A percentile compares a stretch with the other conserved stretches of the same genome.
phyloP scores from a whole-genome alignment of 2,329 filamentous ascomycete species.

The Aspergillus aculeatinus region DNA sequence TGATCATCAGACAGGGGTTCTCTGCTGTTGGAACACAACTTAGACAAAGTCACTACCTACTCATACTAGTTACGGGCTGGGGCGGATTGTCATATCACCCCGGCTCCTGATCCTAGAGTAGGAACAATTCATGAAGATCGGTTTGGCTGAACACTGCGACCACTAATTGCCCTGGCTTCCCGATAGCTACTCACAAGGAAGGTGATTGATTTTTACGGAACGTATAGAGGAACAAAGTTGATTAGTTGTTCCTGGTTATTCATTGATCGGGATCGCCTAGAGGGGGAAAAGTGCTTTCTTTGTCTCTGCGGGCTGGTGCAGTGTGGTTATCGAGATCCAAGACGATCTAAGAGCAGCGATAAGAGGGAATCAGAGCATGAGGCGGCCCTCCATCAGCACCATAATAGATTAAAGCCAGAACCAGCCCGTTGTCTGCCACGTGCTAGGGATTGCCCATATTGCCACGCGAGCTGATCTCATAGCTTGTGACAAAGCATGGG shows the following conservation, averaged over 20 bases:
- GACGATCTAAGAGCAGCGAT: neutral
- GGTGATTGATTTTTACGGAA: too few relatives aligned
- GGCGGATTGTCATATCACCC: neutral
- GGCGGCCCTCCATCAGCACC: neutral
- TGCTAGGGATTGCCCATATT: slow-evolving; percentile 2
- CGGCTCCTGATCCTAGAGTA: neutral
- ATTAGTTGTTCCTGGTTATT: too few relatives aligned
- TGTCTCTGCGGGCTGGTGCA: neutral
- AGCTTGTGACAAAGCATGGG: neutral
- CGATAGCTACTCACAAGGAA: too few relatives aligned
- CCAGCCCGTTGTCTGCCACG: slow-evolving; percentile 10
- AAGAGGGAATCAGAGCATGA: neutral
- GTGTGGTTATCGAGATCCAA: neutral
- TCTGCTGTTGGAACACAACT: neutral
- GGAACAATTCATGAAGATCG: too few relatives aligned
- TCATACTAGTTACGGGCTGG: too few relatives aligned
- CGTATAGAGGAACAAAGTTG: too few relatives aligned
- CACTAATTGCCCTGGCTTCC: too few relatives aligned
- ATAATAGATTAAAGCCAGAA: neutral
- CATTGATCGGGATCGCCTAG: neutral
- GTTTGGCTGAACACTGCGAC: neutral
- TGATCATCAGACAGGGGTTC: neutral
- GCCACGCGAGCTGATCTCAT: slow-evolving; percentile 13
- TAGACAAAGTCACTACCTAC: too few relatives aligned
- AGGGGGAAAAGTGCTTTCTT: neutral